Evolutionary conservation across 1,284 basidiomycete species (phyloP).

Genomic region (Inonotus hispidus): DNA sequence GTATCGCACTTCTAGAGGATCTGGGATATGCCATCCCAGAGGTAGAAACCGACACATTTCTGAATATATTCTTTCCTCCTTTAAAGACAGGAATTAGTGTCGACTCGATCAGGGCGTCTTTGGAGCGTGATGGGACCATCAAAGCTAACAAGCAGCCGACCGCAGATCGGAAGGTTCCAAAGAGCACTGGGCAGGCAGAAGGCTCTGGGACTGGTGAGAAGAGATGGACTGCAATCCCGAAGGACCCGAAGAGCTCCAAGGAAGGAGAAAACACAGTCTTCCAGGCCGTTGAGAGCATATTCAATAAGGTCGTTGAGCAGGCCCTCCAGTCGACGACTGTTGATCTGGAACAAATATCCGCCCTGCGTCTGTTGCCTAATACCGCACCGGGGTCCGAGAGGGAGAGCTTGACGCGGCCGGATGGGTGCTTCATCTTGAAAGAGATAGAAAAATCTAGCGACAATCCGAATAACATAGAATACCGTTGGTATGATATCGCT

Average conservation of each 20-base stretch:
- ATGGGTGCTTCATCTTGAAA: neutral
- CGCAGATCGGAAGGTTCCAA: too few species aligned
- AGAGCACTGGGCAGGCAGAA: too few species aligned
- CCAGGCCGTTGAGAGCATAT: neutral
- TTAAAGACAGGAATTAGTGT: neutral
- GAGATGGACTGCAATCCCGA: neutral
- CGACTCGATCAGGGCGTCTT: neutral
- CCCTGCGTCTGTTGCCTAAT: neutral
- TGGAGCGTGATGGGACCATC: neutral
- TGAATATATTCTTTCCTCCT: neutral
- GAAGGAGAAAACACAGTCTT: neutral
- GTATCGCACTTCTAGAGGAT: neutral
- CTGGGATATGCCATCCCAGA: neutral
- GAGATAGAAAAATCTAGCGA: neutral
- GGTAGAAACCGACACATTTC: neutral
- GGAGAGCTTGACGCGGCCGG: neutral
- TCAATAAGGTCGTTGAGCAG: neutral
- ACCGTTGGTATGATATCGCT: constrained; percentile 2
- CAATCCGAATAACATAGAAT: neutral
- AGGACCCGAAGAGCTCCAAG: neutral
- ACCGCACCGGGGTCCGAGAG: neutral
- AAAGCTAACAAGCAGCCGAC: too few species aligned
- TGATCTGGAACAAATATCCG: neutral
- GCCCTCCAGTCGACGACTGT: neutral
- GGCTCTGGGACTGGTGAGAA: too few species aligned